Base-by-base conservation (phyloP, 2,329 filamentous ascomycete species). In the Clonostachys rhizophaga region DNA sequence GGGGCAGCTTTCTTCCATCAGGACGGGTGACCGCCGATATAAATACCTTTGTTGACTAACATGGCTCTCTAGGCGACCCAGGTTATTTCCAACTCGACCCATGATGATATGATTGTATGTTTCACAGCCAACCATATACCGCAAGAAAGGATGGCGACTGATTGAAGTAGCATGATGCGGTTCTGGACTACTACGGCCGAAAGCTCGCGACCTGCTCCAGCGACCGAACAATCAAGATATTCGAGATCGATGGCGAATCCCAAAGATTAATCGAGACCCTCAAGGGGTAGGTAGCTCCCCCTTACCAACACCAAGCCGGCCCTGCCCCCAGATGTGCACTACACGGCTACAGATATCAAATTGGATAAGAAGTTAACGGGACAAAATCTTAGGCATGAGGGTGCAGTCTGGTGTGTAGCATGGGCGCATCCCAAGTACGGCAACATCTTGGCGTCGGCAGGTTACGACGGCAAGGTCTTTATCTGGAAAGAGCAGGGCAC, bases 101-200 rank as follows among this genome's bases (percentile, higher is more conserved):
- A 99, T 76, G 92, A 97, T 86, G 92, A 96, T 68, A 97, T 97
- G 92, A 96, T 99, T 81, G 92, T 97, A 91, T 63, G 89, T 83
- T 57, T 34, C 45, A 36, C 49, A 44, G 34, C 43, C 45, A 50
- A 24, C 34, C 47, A 43, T 17, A 48, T 50, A 41, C 43, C 18
- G 34, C 24, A 30, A 10, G 10, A 30, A 10, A 30, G 9, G 9
- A 8, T 30, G 24, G 10, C 9, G 24, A 34, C 40, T 47, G 17
- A 43, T 35, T 18, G 30, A 9, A 7, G 40, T 33, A 90, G 92
- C 94, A 99, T 70, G 94, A 99, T 81, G 94, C 94, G 55, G 92
- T 95, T 55, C 86, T 99, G 64, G 94, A 99, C 69, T 99, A 97
- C 77, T 99, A 97, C 70, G 94, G 94, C 63, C 86, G 94, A 57